phyloP scores from a whole-genome alignment of 352 stramenopile genomes.

The Phytopythium helicoides region DNA sequence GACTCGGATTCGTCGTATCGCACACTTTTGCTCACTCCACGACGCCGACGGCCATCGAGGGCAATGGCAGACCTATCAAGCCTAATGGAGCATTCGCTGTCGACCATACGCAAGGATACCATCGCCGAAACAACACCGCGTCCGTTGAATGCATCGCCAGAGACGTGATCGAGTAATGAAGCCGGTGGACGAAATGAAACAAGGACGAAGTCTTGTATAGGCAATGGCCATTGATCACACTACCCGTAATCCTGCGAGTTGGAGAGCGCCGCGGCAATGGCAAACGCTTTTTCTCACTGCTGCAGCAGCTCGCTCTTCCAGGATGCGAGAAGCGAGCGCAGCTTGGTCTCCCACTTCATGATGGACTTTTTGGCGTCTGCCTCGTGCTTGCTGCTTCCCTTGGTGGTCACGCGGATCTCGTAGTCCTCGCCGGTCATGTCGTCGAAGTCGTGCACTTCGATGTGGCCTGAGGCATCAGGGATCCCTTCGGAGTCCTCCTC shows the following conservation, averaged over 20 bases:
- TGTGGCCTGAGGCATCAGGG: conserved; percentile 51
- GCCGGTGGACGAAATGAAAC: too few species aligned
- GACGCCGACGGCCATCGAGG: conserved; percentile 45
- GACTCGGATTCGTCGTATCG: conserved; percentile 59
- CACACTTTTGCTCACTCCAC: conserved; percentile 40
- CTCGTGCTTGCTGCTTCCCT: conserved; percentile 43
- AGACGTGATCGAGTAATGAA: not conserved
- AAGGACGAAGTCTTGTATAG: too few species aligned
- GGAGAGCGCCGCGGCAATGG: too few species aligned
- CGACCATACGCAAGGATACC: conserved; percentile 54
- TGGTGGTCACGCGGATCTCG: conserved; percentile 57
- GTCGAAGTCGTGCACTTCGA: conserved; percentile 85
- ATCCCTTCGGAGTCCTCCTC: conserved; percentile 38
- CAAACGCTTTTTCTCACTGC: conserved; percentile 39
- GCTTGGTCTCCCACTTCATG: conserved; percentile 46
- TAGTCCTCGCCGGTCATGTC: conserved; percentile 82
- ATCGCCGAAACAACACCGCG: conserved; percentile 9
- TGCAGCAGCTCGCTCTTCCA: conserved; percentile 81
- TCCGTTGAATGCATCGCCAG: not conserved
- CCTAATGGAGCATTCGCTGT: conserved; percentile 77
- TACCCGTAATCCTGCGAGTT: too few species aligned
- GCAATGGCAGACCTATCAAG: conserved; percentile 74
- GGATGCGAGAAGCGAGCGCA: conserved; percentile 62
- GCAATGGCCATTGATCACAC: too few species aligned
- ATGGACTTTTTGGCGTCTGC: conserved; percentile 59